These are phyloP conservation scores for Umbelopsis vinacea DNA, from an alignment of 192 early-diverging fungal species.

Conservation along the genomic window DNA sequence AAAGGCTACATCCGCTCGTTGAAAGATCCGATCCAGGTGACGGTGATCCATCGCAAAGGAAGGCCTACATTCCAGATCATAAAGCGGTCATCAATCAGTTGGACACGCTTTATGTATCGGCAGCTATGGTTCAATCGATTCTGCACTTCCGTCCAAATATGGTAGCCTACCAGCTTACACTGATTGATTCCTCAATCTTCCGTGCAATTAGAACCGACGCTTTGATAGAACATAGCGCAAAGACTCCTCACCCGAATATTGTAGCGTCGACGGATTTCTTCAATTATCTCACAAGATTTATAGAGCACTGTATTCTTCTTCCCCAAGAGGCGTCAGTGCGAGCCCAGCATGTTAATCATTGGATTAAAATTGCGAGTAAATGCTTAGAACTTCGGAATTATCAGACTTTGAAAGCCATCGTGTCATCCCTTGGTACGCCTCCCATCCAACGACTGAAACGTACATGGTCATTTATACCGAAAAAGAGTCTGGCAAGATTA, in stretches of 20 bases:
- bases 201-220: conserved; percentile 58
- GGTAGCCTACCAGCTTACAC: conserved; percentile 66
- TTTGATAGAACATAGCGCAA: conserved; percentile 61
- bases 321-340: conserved; percentile 57
- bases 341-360: conserved; percentile 61
- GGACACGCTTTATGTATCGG: conserved; percentile 47
- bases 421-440: conserved; percentile 66
- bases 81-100: conserved; percentile 51
- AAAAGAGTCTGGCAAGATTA: conserved; percentile 56
- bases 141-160: conserved; percentile 61
- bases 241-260: conserved; percentile 58
- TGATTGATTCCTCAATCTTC: conserved; percentile 70
- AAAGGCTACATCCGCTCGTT: neutral
- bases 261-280: conserved; percentile 71
- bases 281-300: conserved; percentile 71
- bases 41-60: conserved; percentile 19
- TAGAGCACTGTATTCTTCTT: conserved; percentile 68
- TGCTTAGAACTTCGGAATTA: conserved; percentile 64
- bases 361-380: conserved; percentile 68
- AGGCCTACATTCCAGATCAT: conserved; percentile 17
- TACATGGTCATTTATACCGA: conserved; percentile 72
- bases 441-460: conserved; percentile 68
- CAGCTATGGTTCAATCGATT: conserved; percentile 54
- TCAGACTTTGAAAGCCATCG: conserved; percentile 69
- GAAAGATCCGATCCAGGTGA: neutral